These are phyloP conservation scores for Aspergillus melleus DNA, from an alignment of 2,329 filamentous ascomycete species.

Conservation along the genomic window DNA sequence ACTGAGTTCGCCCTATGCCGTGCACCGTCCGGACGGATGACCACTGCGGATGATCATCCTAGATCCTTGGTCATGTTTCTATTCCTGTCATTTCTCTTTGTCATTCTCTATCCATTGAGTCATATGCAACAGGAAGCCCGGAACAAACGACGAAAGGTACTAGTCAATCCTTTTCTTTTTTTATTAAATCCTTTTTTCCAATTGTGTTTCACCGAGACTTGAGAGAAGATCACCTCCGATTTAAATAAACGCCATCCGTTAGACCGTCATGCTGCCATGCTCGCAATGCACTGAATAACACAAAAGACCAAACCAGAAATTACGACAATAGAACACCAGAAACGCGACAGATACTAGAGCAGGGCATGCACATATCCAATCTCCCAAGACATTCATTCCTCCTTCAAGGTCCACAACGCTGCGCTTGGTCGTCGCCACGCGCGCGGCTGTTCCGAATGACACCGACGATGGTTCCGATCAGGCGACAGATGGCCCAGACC, in stretches of 20 bases:
- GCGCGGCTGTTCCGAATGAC: constrained; percentile 40
- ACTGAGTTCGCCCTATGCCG: no score
- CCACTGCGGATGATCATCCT: not conserved
- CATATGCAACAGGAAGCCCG: not conserved
- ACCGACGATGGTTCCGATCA: constrained; percentile 34
- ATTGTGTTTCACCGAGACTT: not conserved
- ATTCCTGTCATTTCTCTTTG: not conserved
- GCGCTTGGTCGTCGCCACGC: constrained; percentile 38
- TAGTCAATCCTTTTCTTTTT: not conserved
- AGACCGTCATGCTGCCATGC: not conserved
- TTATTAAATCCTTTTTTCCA: not conserved
- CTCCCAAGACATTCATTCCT: constrained; percentile 22
- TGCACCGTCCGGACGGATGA: not conserved
- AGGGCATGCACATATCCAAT: not conserved
- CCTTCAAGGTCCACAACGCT: constrained; percentile 36
- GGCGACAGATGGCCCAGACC: constrained; percentile 9
- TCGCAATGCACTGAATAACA: not conserved
- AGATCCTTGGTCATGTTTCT: not conserved
- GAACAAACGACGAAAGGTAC: not conserved
- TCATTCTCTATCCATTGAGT: no score
- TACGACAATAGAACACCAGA: not conserved
- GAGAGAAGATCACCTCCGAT: not conserved
- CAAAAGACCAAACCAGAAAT: not conserved
- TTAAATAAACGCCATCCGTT: not conserved
- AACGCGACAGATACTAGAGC: not conserved